Base-by-base conservation (phyloP, 2,329 filamentous ascomycete species). In the Cladosporium colombiae region DNA sequence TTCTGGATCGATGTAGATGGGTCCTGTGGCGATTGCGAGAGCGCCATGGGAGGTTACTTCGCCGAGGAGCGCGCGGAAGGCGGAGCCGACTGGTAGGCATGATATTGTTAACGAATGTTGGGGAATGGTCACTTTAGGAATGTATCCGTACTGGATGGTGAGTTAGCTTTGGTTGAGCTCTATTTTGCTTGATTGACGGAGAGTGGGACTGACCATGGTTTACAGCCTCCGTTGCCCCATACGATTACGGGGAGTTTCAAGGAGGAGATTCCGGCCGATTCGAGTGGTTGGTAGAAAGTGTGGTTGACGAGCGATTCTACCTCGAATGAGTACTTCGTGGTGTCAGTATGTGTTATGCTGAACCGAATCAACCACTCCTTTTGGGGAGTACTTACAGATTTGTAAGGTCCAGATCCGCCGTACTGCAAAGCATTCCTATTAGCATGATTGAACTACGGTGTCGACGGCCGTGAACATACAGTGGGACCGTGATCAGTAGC, bases 1-100 rank as follows among this genome's bases (percentile, higher is more conserved):
- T 29, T 59, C 56, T 5, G 56, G 56, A 16, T 59, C 56, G 25
- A 59, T n/a, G 25, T 59, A 59, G 35, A 59, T 59, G n/a, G 56
- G 56, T 1, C 56, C 56, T 18, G 56, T 59, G 14, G 56, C 56
- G 23, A 59, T 59, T 10, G 35, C 56, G 13, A 59, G 21, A 11
- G 56, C 56, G 7, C 56, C 56, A 6, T 37, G n/a, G 25, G 56
- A 59, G 8, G 56, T 13, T 0, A 59, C 56, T n/a, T 59, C 56
- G 8, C 56, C 37, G 0, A 59, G 37, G 23, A 59, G 14, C 25
- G 21, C 23, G 23, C 56, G 56, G 56, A 59, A 59, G 10, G 31
- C 33, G 5, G 23, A 21, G 23, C 56, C 56, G 35, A 59, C 56
- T 59, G 23, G 37, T 4, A 13, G 14, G 29, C 11, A 3, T 52